A percentile compares a stretch with the other conserved stretches of the same genome.
Evolutionary conservation across 805 yeast genomes (phyloP).

Genomic region (Myxozyma melibiosi): DNA sequence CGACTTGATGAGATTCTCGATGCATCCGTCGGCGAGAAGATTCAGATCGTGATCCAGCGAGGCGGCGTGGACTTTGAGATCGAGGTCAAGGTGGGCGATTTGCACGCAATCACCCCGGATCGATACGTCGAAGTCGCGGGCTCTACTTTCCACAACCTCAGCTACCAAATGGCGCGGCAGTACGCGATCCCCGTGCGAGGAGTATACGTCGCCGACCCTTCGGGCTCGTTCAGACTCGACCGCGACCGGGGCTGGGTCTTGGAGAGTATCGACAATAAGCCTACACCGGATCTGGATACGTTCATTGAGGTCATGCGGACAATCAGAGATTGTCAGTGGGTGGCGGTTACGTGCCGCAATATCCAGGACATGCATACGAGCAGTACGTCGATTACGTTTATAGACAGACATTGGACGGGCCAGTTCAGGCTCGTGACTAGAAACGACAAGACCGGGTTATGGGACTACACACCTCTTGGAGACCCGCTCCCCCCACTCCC

Average conservation of each 20-base stretch:
- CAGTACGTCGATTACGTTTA: constrained; percentile 61
- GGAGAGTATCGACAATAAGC: constrained; percentile 73
- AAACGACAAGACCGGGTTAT: constrained; percentile 56
- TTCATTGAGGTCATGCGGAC: constrained; percentile 75
- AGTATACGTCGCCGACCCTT: constrained; percentile 74
- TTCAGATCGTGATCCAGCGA: constrained; percentile 66
- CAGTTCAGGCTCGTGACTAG: constrained; percentile 68
- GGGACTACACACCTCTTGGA: constrained; percentile 57
- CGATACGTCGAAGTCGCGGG: constrained; percentile 82
- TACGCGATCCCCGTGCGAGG: constrained; percentile 84
- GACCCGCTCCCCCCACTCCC: constrained; percentile 60
- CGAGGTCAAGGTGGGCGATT: constrained; percentile 63
- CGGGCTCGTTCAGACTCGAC: constrained; percentile 64
- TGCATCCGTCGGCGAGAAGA: constrained; percentile 59
- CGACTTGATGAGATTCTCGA: constrained; percentile 84
- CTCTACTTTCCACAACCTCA: constrained; percentile 79
- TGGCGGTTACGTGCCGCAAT: constrained; percentile 72
- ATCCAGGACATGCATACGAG: constrained; percentile 73
- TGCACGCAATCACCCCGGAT: constrained; percentile 81
- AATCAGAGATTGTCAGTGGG: constrained; percentile 75
- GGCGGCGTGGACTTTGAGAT: constrained; percentile 64
- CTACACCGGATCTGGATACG: constrained; percentile 71
- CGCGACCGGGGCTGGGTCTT: constrained; percentile 72
- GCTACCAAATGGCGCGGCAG: constrained; percentile 85
- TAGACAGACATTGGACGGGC: constrained; percentile 85